Conservation (phyloP, 1,139 yeast species). For the Taphrina wiesneri region DNA sequence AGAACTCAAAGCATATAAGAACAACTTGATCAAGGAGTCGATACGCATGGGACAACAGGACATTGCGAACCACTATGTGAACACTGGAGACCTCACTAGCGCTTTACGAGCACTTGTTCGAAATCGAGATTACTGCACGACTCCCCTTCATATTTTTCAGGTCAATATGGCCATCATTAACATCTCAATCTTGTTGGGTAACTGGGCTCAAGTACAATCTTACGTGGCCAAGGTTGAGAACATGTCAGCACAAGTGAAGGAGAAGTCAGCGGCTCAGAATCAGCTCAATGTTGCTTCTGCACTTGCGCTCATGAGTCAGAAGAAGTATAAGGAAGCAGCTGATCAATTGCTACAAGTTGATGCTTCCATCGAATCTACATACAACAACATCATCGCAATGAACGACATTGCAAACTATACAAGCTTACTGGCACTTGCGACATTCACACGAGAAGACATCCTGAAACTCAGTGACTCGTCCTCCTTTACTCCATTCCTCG, state of each 20-base stretch:
- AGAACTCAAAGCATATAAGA: slow-evolving; percentile 40
- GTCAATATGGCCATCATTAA: slow-evolving; percentile 37
- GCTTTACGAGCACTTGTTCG: slow-evolving; percentile 38
- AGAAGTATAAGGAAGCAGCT: slow-evolving; percentile 36
- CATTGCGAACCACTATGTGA: slow-evolving; percentile 38
- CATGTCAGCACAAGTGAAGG: slow-evolving; percentile 11
- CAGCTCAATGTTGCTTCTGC: slow-evolving; percentile 13
- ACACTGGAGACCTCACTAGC: slow-evolving; percentile 37
- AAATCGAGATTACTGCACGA: slow-evolving; percentile 39
- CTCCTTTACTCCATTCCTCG: slow-evolving; percentile 37
- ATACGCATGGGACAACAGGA: slow-evolving; percentile 41
- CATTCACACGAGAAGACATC: slow-evolving; percentile 35
- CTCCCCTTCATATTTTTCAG: slow-evolving; percentile 38
- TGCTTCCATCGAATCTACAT: slow-evolving; percentile 7
- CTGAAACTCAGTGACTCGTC: slow-evolving; percentile 19
- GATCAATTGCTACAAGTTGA: slow-evolving; percentile 28
- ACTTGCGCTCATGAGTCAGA: slow-evolving; percentile 9
- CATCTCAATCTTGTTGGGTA: slow-evolving; percentile 35
- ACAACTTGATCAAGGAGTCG: slow-evolving; percentile 40
- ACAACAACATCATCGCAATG: slow-evolving; percentile 35
- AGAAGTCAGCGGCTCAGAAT: background rate
- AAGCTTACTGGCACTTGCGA: slow-evolving; percentile 38
- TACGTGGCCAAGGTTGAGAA: slow-evolving; percentile 35
- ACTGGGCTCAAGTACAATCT: slow-evolving; percentile 38
- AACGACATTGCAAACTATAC: slow-evolving; percentile 38